phyloP scores from a whole-genome alignment of 2,329 filamentous ascomycete genomes.

The Canariomyces notabilis region DNA sequence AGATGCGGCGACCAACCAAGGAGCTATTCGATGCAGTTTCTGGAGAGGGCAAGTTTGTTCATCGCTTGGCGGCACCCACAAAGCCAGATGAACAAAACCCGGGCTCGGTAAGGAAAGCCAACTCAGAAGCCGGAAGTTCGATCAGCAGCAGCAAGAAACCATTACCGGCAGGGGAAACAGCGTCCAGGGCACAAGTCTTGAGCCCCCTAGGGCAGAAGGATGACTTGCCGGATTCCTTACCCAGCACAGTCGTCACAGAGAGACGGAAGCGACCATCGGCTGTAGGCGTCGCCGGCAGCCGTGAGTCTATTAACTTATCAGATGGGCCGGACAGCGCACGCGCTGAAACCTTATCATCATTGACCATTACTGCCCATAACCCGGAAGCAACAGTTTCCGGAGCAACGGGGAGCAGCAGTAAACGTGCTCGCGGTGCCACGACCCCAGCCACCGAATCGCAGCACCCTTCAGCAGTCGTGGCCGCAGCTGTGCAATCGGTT shows the following conservation, averaged over 20 bases:
- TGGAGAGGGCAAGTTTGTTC: conserved; percentile 53
- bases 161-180: neutral
- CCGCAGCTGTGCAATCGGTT: neutral
- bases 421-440: neutral
- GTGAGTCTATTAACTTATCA: conserved; percentile 14
- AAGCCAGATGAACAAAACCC: conserved; percentile 25
- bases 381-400: neutral
- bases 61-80: conserved; percentile 11
- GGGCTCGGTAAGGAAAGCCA: conserved; percentile 29
- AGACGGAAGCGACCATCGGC: conserved; percentile 39
- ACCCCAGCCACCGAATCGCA: neutral
- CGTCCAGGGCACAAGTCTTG: conserved; percentile 10
- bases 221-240: conserved; percentile 26
- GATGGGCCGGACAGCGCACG: conserved; percentile 15
- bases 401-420: neutral
- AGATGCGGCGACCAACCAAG: conserved; percentile 78
- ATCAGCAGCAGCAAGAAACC: conserved; percentile 18
- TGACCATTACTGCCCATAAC: neutral
- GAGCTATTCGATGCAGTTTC: conserved; percentile 69
- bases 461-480: neutral
- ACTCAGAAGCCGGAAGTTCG: conserved; percentile 29
- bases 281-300: conserved; percentile 14
- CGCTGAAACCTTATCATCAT: neutral
- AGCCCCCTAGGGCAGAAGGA: conserved; percentile 43
- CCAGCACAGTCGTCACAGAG: conserved; percentile 34